Conservation (phyloP, 805 yeast genomes). For the Tetrapisispora iriomotensis region DNA sequence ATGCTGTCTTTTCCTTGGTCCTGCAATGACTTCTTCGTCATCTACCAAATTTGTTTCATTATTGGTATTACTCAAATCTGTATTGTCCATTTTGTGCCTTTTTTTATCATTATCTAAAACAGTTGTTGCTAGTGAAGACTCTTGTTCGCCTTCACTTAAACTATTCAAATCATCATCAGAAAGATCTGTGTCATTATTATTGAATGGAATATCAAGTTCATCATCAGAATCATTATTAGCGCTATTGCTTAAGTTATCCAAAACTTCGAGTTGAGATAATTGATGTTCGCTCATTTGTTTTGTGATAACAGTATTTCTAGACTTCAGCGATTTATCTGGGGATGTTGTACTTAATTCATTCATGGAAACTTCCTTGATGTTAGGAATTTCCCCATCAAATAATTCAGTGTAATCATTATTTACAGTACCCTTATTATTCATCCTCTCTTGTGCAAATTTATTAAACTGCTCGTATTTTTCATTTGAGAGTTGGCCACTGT, state of each 20-base stretch:
- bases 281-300: constrained; percentile 2
- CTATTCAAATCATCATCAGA: constrained; percentile 22
- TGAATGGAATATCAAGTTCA: background rate
- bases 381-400: constrained; percentile 24
- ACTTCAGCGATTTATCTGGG: constrained; percentile 15
- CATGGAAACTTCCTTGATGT: constrained; percentile 3
- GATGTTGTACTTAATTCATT: background rate
- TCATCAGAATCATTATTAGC: background rate
- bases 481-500: constrained; percentile 20
- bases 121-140: constrained; percentile 3
- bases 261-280: background rate
- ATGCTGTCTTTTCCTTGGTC: constrained; percentile 1
- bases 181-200: background rate
- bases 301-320: constrained; percentile 1
- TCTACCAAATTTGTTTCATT: constrained; percentile 4
- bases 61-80: background rate
- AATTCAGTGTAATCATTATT: constrained; percentile 16
- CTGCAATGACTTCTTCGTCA: background rate
- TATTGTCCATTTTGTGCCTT: constrained; percentile 1
- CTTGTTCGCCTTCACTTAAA: background rate
- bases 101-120: background rate
- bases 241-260: background rate
- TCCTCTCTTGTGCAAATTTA: constrained; percentile 23
- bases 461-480: constrained; percentile 16
- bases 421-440: constrained; percentile 14